Evolutionary conservation across 1,284 basidiomycete species (phyloP).

Genomic region (Spongiforma sp.): DNA sequence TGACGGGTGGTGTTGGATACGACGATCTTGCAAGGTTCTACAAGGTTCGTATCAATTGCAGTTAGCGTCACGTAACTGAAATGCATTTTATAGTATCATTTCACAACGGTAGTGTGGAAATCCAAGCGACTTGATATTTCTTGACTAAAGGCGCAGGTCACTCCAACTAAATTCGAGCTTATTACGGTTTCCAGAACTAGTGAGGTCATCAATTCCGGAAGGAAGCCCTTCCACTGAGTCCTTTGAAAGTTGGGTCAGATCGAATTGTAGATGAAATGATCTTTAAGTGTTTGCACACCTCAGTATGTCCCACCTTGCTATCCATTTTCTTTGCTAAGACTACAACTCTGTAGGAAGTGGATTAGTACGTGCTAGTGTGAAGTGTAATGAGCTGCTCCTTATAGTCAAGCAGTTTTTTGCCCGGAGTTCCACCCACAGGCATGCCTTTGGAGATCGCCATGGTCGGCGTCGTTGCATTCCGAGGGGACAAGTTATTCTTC

Average conservation of each 20-base stretch:
- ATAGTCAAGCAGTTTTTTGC: conserved; percentile 39
- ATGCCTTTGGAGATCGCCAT: conserved; percentile 51
- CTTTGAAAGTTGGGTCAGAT: conserved; percentile 46
- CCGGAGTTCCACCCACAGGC: conserved; percentile 52
- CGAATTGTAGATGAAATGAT: conserved; percentile 55
- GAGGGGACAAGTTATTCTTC: conserved; percentile 57
- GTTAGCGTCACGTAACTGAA: conserved; percentile 1
- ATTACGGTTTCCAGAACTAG: conserved; percentile 51
- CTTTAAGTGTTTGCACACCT: conserved; percentile 50
- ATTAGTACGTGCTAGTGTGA: conserved; percentile 41
- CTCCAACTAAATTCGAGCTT: conserved; percentile 47
- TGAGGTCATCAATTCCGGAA: conserved; percentile 20
- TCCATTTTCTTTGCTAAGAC: conserved; percentile 11
- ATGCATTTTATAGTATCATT: conserved; percentile 42
- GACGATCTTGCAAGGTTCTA: conserved; percentile 50
- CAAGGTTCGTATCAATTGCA: conserved; percentile 37
- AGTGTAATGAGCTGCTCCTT: not conserved
- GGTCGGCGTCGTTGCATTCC: conserved; percentile 56
- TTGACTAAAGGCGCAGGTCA: conserved; percentile 38
- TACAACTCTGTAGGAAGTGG: conserved; percentile 44
- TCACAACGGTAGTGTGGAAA: conserved; percentile 37
- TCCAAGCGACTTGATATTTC: not conserved
- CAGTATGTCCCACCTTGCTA: conserved; percentile 29
- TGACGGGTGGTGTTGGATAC: conserved; percentile 51
- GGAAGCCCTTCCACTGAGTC: conserved; percentile 3